Evolutionary conservation across 192 early-diverging fungal genomes (phyloP), one percentile per base, ranked within the genome.

Genomic region (Umbelopsis sp.): DNA sequence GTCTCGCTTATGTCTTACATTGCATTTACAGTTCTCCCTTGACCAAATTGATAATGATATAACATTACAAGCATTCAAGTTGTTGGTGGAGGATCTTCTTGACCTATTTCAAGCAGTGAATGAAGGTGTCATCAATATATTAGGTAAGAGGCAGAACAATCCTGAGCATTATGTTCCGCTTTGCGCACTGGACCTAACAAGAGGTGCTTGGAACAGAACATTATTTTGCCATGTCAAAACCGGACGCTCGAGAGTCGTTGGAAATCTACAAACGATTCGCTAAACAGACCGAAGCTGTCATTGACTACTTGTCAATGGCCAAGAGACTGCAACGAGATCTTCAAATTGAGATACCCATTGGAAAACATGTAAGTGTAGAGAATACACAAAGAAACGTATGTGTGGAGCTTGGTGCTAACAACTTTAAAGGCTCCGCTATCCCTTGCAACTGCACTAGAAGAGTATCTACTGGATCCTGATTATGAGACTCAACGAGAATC

Each of bases 221-320:
- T 65, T 95, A 89, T 76, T 90, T 94, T 83, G 86, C 89, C 45
- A 89, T 95, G 91, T 70, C 79, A 59, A 87, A 86, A 62, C 43
- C 80, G 17, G 87, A 94, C 54, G 91, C 91, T 4, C 74, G 73
- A 41, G 78, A 82, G 31, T 84, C 91, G 16, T 74, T 95, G 25
- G 80, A 87, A 47, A 89, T 94, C 43, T 95, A 95, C 82, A 94
- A 94, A 69, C 82, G 54, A 14, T 95, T 92, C 80, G 90, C 89
- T 22, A 81, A 83, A 32, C 92, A 95, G 65, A 92, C 91, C 1
- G 85, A 85, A 50, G 84, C 82, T 52, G 84, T 83, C 4, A 82
- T 91, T n/a, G 87, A 88, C 32, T 91, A 91, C 66, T 86, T 95
- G 51, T 81, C 88, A 26, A 84, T 85, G 67, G 92, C 90, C 26